phyloP scores from a whole-genome alignment of 352 stramenopile species.

The Phytophthora cryptogea region DNA sequence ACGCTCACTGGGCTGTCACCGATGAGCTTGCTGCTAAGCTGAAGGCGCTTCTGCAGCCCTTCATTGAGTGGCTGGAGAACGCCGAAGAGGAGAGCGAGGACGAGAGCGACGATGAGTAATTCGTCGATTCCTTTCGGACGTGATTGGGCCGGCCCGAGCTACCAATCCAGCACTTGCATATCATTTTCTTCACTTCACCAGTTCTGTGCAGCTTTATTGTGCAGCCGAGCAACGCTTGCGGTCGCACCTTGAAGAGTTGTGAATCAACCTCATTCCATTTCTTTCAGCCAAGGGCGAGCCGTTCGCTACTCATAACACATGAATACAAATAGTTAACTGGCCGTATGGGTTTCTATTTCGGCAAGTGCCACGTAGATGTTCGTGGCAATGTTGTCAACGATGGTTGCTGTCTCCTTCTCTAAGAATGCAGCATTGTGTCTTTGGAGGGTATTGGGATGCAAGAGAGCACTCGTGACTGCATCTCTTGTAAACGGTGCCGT shows the following conservation, averaged over 20 bases:
- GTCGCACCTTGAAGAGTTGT: neutral
- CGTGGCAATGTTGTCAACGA: constrained; percentile 30
- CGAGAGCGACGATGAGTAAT: constrained; percentile 65
- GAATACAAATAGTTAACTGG: constrained; percentile 23
- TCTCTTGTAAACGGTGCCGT: constrained; percentile 35
- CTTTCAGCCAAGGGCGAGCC: neutral
- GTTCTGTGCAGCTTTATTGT: too few species aligned
- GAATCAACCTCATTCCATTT: constrained; percentile 8
- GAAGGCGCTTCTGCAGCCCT: constrained; percentile 89
- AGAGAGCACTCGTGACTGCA: constrained; percentile 9
- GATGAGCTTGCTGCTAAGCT: constrained; percentile 89
- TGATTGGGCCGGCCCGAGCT: constrained; percentile 4
- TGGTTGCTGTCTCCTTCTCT: constrained; percentile 44
- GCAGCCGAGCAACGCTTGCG: too few species aligned
- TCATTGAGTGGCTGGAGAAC: constrained; percentile 98
- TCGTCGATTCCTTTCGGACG: constrained; percentile 12
- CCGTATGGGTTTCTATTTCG: constrained; percentile 4
- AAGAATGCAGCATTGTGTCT: constrained; percentile 19
- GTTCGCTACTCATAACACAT: neutral
- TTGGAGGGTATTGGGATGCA: neutral
- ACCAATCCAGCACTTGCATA: constrained; percentile 24
- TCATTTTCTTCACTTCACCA: constrained; percentile 2
- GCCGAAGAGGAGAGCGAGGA: constrained; percentile 92
- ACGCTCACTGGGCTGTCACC: constrained; percentile 87
- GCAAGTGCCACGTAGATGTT: constrained; percentile 7